Evolutionary conservation across 2,329 filamentous ascomycete species (phyloP), one percentile per base, ranked within the genome.

Genomic region (Periconia sp.): DNA sequence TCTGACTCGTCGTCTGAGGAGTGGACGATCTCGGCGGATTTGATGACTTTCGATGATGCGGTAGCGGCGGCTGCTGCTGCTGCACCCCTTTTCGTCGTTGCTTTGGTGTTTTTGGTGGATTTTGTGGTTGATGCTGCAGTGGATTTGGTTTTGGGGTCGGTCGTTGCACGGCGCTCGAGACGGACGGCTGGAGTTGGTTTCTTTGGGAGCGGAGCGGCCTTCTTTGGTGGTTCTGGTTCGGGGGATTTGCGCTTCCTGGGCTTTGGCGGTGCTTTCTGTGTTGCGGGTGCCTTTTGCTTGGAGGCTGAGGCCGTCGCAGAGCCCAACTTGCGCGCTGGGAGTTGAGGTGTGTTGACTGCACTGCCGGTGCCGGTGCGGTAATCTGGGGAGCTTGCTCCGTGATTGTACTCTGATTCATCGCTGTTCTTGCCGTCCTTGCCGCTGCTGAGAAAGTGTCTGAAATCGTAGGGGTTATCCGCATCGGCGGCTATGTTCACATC

Each of bases 391-490:
- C 37, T 33, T 11, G 59, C 63, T 0, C 63, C 61, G 19, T 57
- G 59, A 8, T 57, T 60, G 41, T 65, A 68, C 11, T 71, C 69
- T 1, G 62, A 67, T n/a, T 68, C 67, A 27, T 71, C 66, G 59
- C 61, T 65, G 15, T 65, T 63, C 59, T 70, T 74, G 30, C 68
- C 69, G 33, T 61, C 60, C 52, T 64, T 63, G 6, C 62, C 65
- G 19, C 59, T 65, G 41, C 46, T 54, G 35, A 81, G 58, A 60
- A 78, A 79, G 52, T 80, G 77, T n/a, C 79, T 65, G 59, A 75
- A 80, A 60, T 81, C 79, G 61, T 75, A 81, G 0, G 78, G 79
- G 54, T 81, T 81, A 57, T 67, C 59, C 3, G 72, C 63, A 35
- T 80, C 78, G 0, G 76, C 69, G 15, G 73, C 69, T 15, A 68